Evolutionary conservation across 805 yeast genomes (phyloP).

Genomic region (Millerozyma miso): DNA sequence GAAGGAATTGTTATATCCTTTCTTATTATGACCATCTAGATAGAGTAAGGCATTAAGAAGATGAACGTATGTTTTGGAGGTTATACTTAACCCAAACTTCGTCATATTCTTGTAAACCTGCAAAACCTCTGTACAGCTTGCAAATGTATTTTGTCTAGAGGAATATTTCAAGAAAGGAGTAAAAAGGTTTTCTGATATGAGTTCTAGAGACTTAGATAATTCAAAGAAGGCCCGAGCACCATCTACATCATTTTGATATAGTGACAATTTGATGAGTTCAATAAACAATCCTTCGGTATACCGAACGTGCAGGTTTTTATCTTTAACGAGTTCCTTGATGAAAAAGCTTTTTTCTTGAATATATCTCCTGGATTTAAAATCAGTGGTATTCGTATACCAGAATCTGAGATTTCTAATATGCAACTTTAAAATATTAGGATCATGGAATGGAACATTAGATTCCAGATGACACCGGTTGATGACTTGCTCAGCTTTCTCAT

Average conservation of each 20-base stretch:
- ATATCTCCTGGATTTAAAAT: constrained; percentile 5
- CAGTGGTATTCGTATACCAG: constrained; percentile 19
- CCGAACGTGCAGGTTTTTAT: constrained; percentile 7
- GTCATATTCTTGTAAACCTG: constrained; percentile 33
- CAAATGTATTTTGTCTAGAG: constrained; percentile 12
- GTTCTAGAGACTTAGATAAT: constrained; percentile 10
- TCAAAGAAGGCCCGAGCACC: constrained; percentile 20
- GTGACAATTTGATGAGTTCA: constrained; percentile 24
- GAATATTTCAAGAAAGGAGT: constrained; percentile 26
- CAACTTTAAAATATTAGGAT: constrained; percentile 19
- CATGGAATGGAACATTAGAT: constrained; percentile 25
- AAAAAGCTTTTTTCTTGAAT: constrained; percentile 9
- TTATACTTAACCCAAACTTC: constrained; percentile 15
- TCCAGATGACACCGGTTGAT: constrained; percentile 28
- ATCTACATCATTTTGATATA: constrained; percentile 12
- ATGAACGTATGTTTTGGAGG: constrained; percentile 26
- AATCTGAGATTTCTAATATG: constrained; percentile 27
- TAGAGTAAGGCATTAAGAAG: constrained; percentile 26
- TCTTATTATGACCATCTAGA: constrained; percentile 13
- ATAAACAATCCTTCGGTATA: constrained; percentile 13
- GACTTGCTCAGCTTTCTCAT: constrained; percentile 28
- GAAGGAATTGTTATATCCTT: constrained; percentile 13
- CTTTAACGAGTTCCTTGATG: constrained; percentile 11
- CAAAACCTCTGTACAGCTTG: constrained; percentile 20
- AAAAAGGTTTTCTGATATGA: constrained; percentile 23